These are phyloP conservation scores for Apocynum venetum DNA, from an alignment of 257 asterid species.

Conservation along the genomic window DNA sequence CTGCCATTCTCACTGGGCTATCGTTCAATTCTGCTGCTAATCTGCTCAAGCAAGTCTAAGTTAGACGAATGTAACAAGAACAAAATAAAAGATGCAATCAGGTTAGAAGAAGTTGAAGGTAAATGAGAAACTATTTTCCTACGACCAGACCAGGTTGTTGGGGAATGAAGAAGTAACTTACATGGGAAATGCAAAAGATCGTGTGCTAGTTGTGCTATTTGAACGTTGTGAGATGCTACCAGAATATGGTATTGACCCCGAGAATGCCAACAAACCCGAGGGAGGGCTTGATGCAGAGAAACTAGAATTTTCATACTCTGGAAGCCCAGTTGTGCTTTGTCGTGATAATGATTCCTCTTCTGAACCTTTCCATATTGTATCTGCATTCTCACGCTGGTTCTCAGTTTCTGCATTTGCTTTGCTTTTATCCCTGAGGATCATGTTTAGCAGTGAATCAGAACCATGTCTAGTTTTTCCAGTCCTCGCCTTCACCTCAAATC, in stretches of 20 bases:
- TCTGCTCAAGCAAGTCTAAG: slow-evolving; percentile 11
- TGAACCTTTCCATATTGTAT: not conserved
- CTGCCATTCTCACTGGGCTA: slow-evolving; percentile 30
- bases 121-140: too few relatives aligned
- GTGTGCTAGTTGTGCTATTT: slow-evolving; percentile 33
- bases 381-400: not conserved
- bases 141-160: not conserved
- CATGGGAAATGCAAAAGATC: slow-evolving; percentile 37
- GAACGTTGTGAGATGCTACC: slow-evolving; percentile 29
- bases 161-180: slow-evolving; percentile 6
- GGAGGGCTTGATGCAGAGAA: slow-evolving; percentile 14
- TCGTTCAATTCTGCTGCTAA: slow-evolving; percentile 25
- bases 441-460: not conserved
- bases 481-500: not conserved
- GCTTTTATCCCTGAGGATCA: not conserved
- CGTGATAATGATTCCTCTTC: not conserved
- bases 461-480: not conserved
- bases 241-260: slow-evolving; percentile 12
- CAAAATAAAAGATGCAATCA: not conserved
- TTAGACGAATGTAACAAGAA: not conserved
- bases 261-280: not conserved
- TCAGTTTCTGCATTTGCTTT: not conserved
- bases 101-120: not conserved
- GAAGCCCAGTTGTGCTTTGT: slow-evolving; percentile 5
- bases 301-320: slow-evolving; percentile 14